Evolutionary conservation across 257 asterid species (phyloP), one percentile per base, ranked within the genome.

Genomic region (Cynanchum wilfordii): DNA sequence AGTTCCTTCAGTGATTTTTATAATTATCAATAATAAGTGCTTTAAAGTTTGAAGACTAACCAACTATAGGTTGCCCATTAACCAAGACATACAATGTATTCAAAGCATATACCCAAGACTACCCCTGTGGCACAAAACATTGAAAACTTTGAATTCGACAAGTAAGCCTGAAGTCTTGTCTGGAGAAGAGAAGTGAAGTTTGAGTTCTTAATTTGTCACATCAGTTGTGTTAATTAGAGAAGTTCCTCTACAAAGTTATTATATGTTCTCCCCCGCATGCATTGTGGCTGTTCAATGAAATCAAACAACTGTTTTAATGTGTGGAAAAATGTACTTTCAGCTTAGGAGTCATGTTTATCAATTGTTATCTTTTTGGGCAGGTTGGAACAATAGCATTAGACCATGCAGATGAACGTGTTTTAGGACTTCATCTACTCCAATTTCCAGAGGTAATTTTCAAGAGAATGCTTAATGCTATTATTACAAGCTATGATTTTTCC

Each of bases 341-440:
- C 20, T 42, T 19, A 17, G 9, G 42, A 12, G 17, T 72, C 30
- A 19, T 29, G 47, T 12, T 38, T 49, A 68, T 62, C 10, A 12
- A 69, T 20, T 72, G 57, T 55, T n/a, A 56, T 82, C 69, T 68
- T 83, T 42, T 77, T 75, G 73, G 73, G 77, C 87, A 92, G 99
- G 78, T 65, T 50, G 98, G 85, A 54, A 76, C 78, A 3, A 38
- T 95, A 58, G 85, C 81, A 76, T 80, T 95, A 87, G 96, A 75
- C 82, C 97, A 95, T 83, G 80, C 85, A 0, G 96, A 90, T 85
- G 98, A 95, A 70, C 94, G 96, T 10, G 80, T 65, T 45, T 82
- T 92, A 27, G 98, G 94, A 50, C 90, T 92, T 78, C 97, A 95
- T 83, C 78, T 95, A 72, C 96, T 95, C 74, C 96, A 90, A 70